Base-by-base conservation (phyloP, 768 basidiomycete genomes). In the Auricularia heimuer region DNA sequence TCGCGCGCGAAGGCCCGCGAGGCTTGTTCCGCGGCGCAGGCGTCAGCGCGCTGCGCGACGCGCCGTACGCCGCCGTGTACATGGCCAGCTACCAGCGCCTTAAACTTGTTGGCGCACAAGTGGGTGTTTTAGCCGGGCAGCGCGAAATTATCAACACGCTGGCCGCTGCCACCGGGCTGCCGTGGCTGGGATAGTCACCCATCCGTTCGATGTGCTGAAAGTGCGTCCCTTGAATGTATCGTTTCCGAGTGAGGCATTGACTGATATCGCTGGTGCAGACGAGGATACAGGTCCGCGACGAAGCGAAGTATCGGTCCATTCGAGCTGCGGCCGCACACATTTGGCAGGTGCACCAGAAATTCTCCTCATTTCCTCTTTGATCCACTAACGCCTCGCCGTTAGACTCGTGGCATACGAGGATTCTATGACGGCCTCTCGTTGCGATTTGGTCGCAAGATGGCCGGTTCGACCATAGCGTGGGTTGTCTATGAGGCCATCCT, bases 161-260 rank as follows among this genome's bases (percentile, higher is more conserved):
- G 42, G 83, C 88, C 47, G 94, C 88, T 8, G 91, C 92, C 0
- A 79, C 85, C 0, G 94, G 8, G 91, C 94, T 2, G 86, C 86
- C 1, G 79, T 94, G 63, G 93, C 93, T 1, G 96, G 94, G 0
- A 75, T 94, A 63, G 81, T 81, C 1, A 98, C 95, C 1, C 92
- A 94, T 69, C 95, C 95, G 2, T 96, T 96, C 69, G 94, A 98
- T 72, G 92, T 94, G 54, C 82, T 97, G 68, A 98, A 98, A 82
- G 93, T 91, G 58, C 33, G 54, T 37, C 21, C 69, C 29, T 29
- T 29, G 29, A 29, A 29, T 29, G 29, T 29, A 29, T 67, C 62
- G 66, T 18, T 60, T n/a, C 47, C 29, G 44, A 58, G 29, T 64
- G 44, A 44, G 63, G 10, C 64, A 42, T 37, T 37, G 6, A 61